Conservation (phyloP, 1,284 basidiomycete species). For the Ceratobasidium sp. region DNA sequence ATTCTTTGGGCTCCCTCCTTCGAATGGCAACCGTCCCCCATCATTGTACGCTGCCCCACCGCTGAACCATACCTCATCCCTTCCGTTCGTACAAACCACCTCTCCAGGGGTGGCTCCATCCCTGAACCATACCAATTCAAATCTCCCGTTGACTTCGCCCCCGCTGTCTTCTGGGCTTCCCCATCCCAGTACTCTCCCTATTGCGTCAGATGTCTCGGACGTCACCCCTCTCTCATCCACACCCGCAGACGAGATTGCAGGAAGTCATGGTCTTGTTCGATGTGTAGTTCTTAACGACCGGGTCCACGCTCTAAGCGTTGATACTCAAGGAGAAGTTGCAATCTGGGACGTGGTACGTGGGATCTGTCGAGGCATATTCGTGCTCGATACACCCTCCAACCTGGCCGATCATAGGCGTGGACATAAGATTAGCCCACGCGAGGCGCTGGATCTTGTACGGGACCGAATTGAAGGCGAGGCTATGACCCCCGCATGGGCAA, state of each 20-base stretch:
- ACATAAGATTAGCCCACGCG: conserved; percentile 62
- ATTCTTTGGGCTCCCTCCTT: conserved; percentile 20
- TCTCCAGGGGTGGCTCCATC: conserved; percentile 14
- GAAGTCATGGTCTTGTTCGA: conserved; percentile 80
- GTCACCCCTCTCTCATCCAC: conserved; percentile 50
- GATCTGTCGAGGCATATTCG: conserved; percentile 77
- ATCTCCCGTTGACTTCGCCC: conserved; percentile 17
- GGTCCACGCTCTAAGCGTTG: conserved; percentile 88
- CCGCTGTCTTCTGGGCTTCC: background rate
- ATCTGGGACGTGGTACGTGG: conserved; percentile 92
- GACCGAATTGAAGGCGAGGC: conserved; percentile 93
- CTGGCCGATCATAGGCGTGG: conserved; percentile 50
- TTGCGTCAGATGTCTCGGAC: conserved; percentile 31
- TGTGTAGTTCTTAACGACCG: conserved; percentile 87
- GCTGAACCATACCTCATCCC: conserved; percentile 16
- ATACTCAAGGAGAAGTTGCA: conserved; percentile 84
- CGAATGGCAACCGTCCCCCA: background rate
- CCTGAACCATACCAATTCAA: conserved; percentile 26
- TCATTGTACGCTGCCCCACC: conserved; percentile 9
- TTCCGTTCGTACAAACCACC: conserved; percentile 2
- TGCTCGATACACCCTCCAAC: conserved; percentile 53
- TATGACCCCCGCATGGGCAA: conserved; percentile 83
- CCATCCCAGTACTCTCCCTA: conserved; percentile 15
- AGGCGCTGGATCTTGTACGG: conserved; percentile 85
- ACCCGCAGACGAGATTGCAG: conserved; percentile 77